phyloP scores from a whole-genome alignment of 2,329 filamentous ascomycete species.

The Escovopsis sp. region DNA sequence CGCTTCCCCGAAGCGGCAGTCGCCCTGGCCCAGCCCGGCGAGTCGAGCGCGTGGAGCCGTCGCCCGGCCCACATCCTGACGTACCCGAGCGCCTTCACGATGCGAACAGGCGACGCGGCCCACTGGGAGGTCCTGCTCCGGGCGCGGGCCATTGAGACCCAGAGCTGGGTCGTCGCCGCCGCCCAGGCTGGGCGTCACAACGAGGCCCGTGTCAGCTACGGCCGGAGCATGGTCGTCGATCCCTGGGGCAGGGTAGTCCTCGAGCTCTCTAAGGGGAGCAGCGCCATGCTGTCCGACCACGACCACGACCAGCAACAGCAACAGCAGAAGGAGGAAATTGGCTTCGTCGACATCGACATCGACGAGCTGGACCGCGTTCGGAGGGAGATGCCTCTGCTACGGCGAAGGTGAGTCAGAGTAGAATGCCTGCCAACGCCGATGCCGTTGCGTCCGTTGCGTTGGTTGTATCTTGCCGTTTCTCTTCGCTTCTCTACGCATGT shows the following conservation, averaged over 20 bases:
- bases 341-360: slow-evolving; percentile 40
- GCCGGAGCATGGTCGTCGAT: slow-evolving; percentile 70
- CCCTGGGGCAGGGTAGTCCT: slow-evolving; percentile 72
- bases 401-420: slow-evolving; percentile 32
- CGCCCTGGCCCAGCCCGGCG: slow-evolving; percentile 37
- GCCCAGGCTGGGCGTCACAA: slow-evolving; percentile 65
- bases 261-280: slow-evolving; percentile 40
- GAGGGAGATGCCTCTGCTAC: slow-evolving; percentile 35
- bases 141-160: slow-evolving; percentile 74
- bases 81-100: slow-evolving; percentile 83
- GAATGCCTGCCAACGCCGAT: too few relatives aligned
- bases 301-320: too few relatives aligned
- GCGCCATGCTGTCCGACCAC: slow-evolving; percentile 13
- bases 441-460: too few relatives aligned
- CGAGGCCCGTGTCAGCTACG: slow-evolving; percentile 66
- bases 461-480: background rate
- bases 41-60: slow-evolving; percentile 15
- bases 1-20: slow-evolving; percentile 67
- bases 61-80: slow-evolving; percentile 57
- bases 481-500: background rate
- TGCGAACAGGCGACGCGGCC: slow-evolving; percentile 59
- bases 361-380: slow-evolving; percentile 32
- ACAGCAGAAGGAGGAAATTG: slow-evolving; percentile 31
- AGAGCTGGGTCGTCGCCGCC: slow-evolving; percentile 75
- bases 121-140: slow-evolving; percentile 76